Evolutionary conservation across 345 rosid genomes (phyloP).

Genomic region (Salix caprea): DNA sequence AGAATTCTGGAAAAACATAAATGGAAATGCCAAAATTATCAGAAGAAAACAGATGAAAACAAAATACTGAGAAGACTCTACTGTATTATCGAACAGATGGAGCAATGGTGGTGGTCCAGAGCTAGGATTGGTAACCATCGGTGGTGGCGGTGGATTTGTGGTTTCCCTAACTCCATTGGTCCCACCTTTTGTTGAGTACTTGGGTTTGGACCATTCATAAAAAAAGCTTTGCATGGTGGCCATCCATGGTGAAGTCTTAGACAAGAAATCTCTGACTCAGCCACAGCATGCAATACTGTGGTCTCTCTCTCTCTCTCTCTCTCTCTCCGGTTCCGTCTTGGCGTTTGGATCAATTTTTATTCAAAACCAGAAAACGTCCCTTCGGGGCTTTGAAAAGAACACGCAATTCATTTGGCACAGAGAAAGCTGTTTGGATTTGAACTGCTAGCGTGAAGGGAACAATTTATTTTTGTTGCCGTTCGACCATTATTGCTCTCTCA

Average conservation of each 20-base stretch:
- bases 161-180: background rate
- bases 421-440: too few species aligned
- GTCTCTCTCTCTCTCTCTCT: background rate
- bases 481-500: too few species aligned
- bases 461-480: too few species aligned
- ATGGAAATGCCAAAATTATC: too few species aligned
- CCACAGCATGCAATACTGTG: background rate
- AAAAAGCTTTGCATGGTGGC: background rate
- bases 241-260: background rate
- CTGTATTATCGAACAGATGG: too few species aligned
- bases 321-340: background rate
- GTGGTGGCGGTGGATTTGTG: slow-evolving; percentile 1
- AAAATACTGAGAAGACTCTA: too few species aligned
- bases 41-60: too few species aligned
- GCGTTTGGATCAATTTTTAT: background rate
- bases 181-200: background rate
- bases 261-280: background rate
- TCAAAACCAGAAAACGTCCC: background rate
- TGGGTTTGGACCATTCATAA: background rate
- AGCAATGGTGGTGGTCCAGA: background rate
- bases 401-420: background rate
- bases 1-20: too few species aligned
- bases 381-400: background rate
- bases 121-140: background rate
- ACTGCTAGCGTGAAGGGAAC: too few species aligned